phyloP scores from a whole-genome alignment of 1,284 basidiomycete genomes.

The Moesziomyces aphidis region DNA sequence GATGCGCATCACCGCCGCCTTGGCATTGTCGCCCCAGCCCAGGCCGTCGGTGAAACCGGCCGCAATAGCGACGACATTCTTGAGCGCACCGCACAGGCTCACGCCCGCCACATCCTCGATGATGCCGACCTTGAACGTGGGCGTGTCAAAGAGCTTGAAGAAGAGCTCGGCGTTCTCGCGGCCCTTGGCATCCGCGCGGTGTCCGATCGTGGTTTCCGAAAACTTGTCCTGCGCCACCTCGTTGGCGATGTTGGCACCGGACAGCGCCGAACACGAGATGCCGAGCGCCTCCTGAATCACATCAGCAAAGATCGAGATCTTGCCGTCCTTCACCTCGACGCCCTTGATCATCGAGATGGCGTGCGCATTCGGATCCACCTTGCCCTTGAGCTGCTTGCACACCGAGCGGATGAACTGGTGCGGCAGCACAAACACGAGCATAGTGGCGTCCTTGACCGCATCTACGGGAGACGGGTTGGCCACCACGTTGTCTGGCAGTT shows the following conservation, averaged over 20 bases:
- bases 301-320: conserved; percentile 73
- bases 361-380: conserved; percentile 58
- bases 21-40: conserved; percentile 73
- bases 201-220: conserved; percentile 74
- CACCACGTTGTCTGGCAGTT: conserved; percentile 72
- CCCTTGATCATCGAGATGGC: conserved; percentile 69
- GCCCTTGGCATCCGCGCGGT: conserved; percentile 67
- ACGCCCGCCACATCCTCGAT: conserved; percentile 74
- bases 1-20: conserved; percentile 74
- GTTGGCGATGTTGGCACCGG: conserved; percentile 74
- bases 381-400: conserved; percentile 61
- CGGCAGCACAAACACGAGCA: conserved; percentile 73
- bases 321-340: conserved; percentile 68
- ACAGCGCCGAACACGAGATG: conserved; percentile 72
- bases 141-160: conserved; percentile 70
- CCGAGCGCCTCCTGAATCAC: conserved; percentile 72
- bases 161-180: conserved; percentile 56
- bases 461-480: conserved; percentile 71
- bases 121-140: conserved; percentile 72
- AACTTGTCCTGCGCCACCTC: conserved; percentile 72
- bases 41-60: conserved; percentile 73
- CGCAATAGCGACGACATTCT: conserved; percentile 73
- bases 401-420: conserved; percentile 70
- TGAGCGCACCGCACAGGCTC: conserved; percentile 73
- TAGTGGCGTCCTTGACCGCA: conserved; percentile 72